phyloP scores from a whole-genome alignment of 495 filamentous ascomycete genomes.

The Astrocystis sublimbata region DNA sequence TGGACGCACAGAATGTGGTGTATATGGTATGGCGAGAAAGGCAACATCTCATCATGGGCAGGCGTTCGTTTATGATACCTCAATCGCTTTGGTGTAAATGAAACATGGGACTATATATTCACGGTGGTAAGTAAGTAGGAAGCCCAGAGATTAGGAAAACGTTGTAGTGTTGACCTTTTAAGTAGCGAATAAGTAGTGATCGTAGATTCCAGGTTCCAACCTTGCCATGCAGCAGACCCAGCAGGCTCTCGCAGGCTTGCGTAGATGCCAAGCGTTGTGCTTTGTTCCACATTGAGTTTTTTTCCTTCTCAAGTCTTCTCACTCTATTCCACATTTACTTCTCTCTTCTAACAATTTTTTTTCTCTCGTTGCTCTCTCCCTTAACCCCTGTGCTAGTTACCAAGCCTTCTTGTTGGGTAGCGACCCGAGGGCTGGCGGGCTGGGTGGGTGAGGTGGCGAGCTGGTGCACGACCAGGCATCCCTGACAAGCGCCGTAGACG shows the following conservation, averaged over 20 bases:
- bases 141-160: too few relatives aligned
- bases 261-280: not conserved
- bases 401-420: constrained; percentile 10
- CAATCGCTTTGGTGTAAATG: not conserved
- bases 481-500: constrained; percentile 9
- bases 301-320: too few relatives aligned
- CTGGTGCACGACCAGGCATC: constrained; percentile 6
- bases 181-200: too few relatives aligned
- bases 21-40: not conserved
- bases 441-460: not conserved
- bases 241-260: not conserved
- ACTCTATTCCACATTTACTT: too few relatives aligned
- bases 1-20: too few relatives aligned
- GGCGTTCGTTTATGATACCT: not conserved
- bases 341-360: too few relatives aligned
- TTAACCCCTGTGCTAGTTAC: constrained; percentile 8
- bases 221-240: too few relatives aligned
- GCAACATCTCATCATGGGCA: not conserved
- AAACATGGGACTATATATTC: not conserved
- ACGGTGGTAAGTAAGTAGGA: too few relatives aligned
- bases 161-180: not conserved
- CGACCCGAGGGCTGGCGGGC: constrained; percentile 1
- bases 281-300: not conserved
- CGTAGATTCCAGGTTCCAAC: too few relatives aligned
- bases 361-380: too few relatives aligned